phyloP scores from a whole-genome alignment of 106 monocot genomes.

The Gastrodia elata region DNA sequence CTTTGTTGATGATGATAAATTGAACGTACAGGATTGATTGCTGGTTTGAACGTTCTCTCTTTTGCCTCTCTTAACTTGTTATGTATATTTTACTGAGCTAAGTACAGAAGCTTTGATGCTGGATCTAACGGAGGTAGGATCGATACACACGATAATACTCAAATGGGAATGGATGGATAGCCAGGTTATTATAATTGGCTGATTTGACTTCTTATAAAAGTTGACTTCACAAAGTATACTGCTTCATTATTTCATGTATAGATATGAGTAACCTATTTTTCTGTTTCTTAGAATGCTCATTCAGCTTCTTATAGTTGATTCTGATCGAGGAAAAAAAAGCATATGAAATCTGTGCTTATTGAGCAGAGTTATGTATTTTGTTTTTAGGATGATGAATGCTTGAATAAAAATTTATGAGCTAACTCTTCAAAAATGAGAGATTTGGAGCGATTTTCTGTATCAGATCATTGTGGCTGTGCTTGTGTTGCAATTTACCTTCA shows the following conservation, averaged over 20 bases:
- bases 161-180: not conserved
- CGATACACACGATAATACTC: not conserved
- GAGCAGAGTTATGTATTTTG: not conserved
- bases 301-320: not conserved
- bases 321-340: not conserved
- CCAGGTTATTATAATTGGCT: too few species aligned
- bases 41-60: not conserved
- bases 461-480: too few species aligned
- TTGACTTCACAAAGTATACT: not conserved
- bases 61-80: not conserved
- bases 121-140: conserved; percentile 1
- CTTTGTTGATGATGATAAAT: conserved; percentile 1
- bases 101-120: not conserved
- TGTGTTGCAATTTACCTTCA: too few species aligned
- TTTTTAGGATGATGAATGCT: too few species aligned
- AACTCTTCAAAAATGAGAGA: too few species aligned
- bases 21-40: not conserved
- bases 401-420: too few species aligned
- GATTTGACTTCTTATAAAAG: not conserved
- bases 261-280: not conserved
- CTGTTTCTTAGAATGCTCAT: not conserved
- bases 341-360: not conserved
- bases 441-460: too few species aligned
- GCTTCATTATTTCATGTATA: not conserved
- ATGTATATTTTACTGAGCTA: not conserved